phyloP scores from a whole-genome alignment of 352 stramenopile species.

The Phytophthora podocarpi region DNA sequence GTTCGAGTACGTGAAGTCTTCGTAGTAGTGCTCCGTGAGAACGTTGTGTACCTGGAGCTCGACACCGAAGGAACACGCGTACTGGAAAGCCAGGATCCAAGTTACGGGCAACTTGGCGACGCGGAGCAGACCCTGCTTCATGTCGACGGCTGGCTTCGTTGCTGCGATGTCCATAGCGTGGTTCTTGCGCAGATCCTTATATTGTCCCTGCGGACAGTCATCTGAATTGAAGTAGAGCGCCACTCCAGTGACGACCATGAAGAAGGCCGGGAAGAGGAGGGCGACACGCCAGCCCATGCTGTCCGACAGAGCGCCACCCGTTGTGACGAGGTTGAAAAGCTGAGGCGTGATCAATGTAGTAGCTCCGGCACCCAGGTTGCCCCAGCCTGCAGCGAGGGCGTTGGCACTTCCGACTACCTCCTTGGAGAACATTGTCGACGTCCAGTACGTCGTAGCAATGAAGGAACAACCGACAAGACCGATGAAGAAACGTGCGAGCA shows the following conservation, averaged over 20 bases:
- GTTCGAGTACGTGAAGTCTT: constrained; percentile 77
- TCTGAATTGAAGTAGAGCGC: constrained; percentile 83
- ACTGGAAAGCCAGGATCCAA: constrained; percentile 92
- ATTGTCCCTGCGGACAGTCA: constrained; percentile 94
- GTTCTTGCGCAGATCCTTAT: constrained; percentile 67
- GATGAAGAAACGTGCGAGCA: constrained; percentile 93
- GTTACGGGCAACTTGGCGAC: constrained; percentile 67
- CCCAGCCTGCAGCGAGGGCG: constrained; percentile 91
- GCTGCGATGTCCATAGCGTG: constrained; percentile 3
- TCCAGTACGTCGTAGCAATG: constrained; percentile 94
- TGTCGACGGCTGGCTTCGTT: constrained; percentile 29
- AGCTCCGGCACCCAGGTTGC: constrained; percentile 92
- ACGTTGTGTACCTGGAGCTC: constrained; percentile 96
- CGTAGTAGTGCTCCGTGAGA: constrained; percentile 90
- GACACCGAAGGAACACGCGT: constrained; percentile 94
- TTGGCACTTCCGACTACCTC: constrained; percentile 94
- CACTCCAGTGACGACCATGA: constrained; percentile 79
- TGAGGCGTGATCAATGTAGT: constrained; percentile 89
- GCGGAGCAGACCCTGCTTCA: constrained; percentile 43
- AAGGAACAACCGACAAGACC: constrained; percentile 94
- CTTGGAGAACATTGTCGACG: constrained; percentile 92
- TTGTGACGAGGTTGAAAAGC: constrained; percentile 90
- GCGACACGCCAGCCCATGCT: constrained; percentile 91
- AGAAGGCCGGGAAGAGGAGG: constrained; percentile 86
- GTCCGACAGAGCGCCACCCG: constrained; percentile 42